These are phyloP conservation scores for Talaromyces piceae DNA, from an alignment of 2,329 filamentous ascomycete species.

Conservation along the genomic window DNA sequence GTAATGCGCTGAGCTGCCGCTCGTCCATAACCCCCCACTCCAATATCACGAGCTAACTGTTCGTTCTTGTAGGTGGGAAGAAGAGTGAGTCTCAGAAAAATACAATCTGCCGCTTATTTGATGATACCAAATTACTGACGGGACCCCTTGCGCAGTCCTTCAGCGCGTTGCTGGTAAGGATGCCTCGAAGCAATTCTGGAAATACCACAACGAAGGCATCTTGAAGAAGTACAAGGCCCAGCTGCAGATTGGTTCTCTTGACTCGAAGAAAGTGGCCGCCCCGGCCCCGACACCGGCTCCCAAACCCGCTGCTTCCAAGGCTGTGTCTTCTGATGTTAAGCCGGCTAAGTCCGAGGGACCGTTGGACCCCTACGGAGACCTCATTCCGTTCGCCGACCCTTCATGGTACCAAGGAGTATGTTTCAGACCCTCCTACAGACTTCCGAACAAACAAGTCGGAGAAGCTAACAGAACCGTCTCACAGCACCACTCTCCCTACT, in stretches of 20 bases:
- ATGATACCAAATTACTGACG: not conserved
- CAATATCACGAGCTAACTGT: not conserved
- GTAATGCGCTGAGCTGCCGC: not conserved
- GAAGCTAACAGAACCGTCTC: slow-evolving; percentile 1
- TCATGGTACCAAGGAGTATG: slow-evolving; percentile 89
- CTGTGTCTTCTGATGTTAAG: slow-evolving; percentile 42
- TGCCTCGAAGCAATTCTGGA: slow-evolving; percentile 62
- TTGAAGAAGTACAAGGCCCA: slow-evolving; percentile 56
- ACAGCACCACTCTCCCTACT: slow-evolving; percentile 93
- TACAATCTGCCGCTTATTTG: not conserved
- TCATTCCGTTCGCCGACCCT: slow-evolving; percentile 88
- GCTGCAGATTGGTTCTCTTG: slow-evolving; percentile 64
- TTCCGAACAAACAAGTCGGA: too few relatives aligned
- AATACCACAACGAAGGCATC: slow-evolving; percentile 55
- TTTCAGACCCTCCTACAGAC: too few relatives aligned
- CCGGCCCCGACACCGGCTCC: slow-evolving; percentile 47
- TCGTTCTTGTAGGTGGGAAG: slow-evolving; percentile 52
- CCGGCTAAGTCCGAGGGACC: slow-evolving; percentile 57
- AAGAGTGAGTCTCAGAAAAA: slow-evolving; percentile 49
- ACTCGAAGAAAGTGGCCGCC: slow-evolving; percentile 66
- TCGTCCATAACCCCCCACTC: too few relatives aligned
- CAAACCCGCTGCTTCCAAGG: slow-evolving; percentile 43
- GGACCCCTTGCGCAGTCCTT: slow-evolving; percentile 41
- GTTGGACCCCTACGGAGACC: slow-evolving; percentile 74
- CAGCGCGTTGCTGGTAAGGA: slow-evolving; percentile 60